Conservation (phyloP, 352 stramenopile species). For the Pythium angustatum region DNA sequence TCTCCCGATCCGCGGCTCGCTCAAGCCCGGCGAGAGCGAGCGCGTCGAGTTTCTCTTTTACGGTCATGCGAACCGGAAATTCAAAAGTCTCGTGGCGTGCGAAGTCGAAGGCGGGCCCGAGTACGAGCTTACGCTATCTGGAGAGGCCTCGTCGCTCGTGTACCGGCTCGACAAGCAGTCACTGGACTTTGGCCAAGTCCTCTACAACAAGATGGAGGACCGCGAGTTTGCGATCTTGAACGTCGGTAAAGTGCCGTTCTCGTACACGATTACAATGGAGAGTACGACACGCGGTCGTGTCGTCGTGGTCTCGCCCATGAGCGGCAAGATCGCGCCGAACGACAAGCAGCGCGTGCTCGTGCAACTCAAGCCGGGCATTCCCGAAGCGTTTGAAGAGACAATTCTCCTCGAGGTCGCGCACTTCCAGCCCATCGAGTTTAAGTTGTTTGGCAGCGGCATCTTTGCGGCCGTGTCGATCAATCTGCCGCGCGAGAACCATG, state of each 20-base stretch:
- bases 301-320: conserved; percentile 79
- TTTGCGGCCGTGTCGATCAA: conserved; percentile 90
- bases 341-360: conserved; percentile 91
- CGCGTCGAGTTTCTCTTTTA: conserved; percentile 94
- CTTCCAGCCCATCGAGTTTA: conserved; percentile 92
- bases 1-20: conserved; percentile 85
- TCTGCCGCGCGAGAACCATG: conserved; percentile 82
- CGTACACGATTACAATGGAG: conserved; percentile 65
- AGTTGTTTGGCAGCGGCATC: conserved; percentile 86
- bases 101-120: conserved; percentile 94
- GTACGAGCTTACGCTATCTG: conserved; percentile 88
- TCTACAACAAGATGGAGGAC: conserved; percentile 93
- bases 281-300: conserved; percentile 40
- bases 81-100: conserved; percentile 86
- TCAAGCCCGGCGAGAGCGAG: conserved; percentile 90
- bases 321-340: conserved; percentile 84
- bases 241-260: conserved; percentile 91
- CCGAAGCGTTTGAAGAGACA: conserved; percentile 83
- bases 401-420: conserved; percentile 94
- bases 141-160: conserved; percentile 91
- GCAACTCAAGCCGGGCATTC: conserved; percentile 86
- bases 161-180: conserved; percentile 91
- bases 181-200: conserved; percentile 92
- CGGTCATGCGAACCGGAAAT: conserved; percentile 91
- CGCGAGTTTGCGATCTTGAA: conserved; percentile 93